Percentiles rank a stretch among this genome's conserved stretches.
Conservation (phyloP, 176 grass and related monocot species). For the Triticum timopheevii region DNA sequence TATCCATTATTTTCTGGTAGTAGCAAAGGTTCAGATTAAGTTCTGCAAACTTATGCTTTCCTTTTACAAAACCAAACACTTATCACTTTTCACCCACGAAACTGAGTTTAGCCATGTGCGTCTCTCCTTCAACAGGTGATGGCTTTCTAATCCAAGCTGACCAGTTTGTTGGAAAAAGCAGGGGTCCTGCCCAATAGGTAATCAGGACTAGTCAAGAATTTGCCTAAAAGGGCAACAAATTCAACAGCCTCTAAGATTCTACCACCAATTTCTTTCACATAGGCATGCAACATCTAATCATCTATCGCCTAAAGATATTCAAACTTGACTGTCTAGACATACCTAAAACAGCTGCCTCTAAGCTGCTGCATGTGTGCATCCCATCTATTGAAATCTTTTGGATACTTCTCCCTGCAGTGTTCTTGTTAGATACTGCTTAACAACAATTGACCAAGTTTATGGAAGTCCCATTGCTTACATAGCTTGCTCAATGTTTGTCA, state of each 20-base stretch:
- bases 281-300: background rate
- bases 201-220: conserved; percentile 6
- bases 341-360: conserved; percentile 81
- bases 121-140: conserved; percentile 1
- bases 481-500: conserved; percentile 81
- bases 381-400: conserved; percentile 68
- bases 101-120: background rate
- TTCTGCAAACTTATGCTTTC: background rate
- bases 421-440: conserved; percentile 21
- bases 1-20: background rate
- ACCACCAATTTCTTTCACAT: conserved; percentile 7
- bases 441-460: background rate
- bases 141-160: conserved; percentile 26
- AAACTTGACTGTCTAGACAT: background rate
- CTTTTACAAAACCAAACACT: background rate
- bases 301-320: conserved; percentile 1
- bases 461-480: conserved; percentile 51
- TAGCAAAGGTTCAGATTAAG: conserved; percentile 23
- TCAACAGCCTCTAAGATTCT: conserved; percentile 14
- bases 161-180: conserved; percentile 40
- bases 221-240: conserved; percentile 26
- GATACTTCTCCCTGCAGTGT: conserved; percentile 65
- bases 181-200: conserved; percentile 18
- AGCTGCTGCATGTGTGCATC: conserved; percentile 81
- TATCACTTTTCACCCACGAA: conserved; percentile 17